Evolutionary conservation across 768 basidiomycete genomes (phyloP).

Genomic region (Phallus indusiatus): DNA sequence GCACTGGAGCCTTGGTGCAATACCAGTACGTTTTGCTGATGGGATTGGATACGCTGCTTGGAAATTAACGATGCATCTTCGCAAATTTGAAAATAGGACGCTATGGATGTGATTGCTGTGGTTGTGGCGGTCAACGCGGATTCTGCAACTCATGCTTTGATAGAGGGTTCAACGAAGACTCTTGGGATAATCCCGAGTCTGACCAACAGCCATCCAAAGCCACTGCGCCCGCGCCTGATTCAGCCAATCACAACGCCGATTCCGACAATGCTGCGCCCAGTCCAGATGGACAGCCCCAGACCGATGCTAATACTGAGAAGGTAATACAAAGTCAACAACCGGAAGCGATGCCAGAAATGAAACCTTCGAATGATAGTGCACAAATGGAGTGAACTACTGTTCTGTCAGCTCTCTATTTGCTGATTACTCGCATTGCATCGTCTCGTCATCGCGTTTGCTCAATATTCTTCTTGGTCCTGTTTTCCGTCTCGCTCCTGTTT

Average conservation of each 20-base stretch:
- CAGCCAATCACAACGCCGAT: not conserved
- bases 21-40: not conserved
- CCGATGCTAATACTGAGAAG: not conserved
- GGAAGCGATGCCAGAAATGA: too few relatives aligned
- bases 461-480: too few relatives aligned
- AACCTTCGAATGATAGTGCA: too few relatives aligned
- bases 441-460: too few relatives aligned
- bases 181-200: not conserved
- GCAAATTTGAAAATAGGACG: not conserved
- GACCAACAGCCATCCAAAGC: not conserved
- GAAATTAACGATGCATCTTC: not conserved
- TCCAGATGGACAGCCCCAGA: not conserved
- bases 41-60: not conserved
- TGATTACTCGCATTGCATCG: too few relatives aligned
- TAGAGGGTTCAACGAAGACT: constrained; percentile 4
- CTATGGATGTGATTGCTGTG: constrained; percentile 3
- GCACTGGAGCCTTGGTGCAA: constrained; percentile 8
- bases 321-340: not conserved
- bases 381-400: too few relatives aligned
- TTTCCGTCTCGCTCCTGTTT: too few relatives aligned
- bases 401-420: too few relatives aligned
- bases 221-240: not conserved
- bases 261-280: not conserved
- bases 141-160: constrained; percentile 3
- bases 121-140: constrained; percentile 3